Base-by-base conservation (phyloP, 768 basidiomycete species). In the Gymnopilus dilepis region DNA sequence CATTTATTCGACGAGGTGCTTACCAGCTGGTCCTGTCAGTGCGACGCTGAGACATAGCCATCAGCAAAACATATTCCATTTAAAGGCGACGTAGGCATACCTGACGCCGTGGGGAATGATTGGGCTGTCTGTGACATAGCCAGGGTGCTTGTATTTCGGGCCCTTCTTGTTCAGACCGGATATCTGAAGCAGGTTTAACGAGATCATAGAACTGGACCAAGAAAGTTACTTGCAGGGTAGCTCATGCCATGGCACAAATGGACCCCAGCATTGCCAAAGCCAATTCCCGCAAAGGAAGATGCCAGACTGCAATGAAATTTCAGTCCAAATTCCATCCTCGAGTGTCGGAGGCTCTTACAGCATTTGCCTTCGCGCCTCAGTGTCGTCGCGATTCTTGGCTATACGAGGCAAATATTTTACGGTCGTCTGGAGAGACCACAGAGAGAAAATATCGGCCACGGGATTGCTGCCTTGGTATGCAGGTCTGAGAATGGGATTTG, bases 381-480 rank as follows among this genome's bases (percentile, higher is more conserved):
- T 77, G 72, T 98, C 93, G 48, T 87, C 84, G 13, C 75, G 82
- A 70, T 97, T 84, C 70, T 87, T 91, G 1, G 92, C 89, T 42
- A 98, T 86, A 22, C 91, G 85, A 13, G 96, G 97, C 19, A 99
- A 84, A 69, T 94, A 89, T 72, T 93, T 86, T 43, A 98, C 90
- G 0, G 95, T 92, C 13, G 94, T 91, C 68, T 87, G 84, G 60
- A 99, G 79, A 2, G 97, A 96, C 96, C 97, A 99, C 58, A 90
- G 79, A 17, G 94, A 94, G 78, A 99, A 99, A 48, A 99, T 92
- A 70, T 99, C 97, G 2, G 95, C 94, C 50, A 98, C 91, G 4
- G 92, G 93, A 70, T 97, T 97, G 71, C 91, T 90, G 61, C 94
- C 95, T 74, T 97, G 95, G 70, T 97, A 97, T 4, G 94, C 91